Conservation (phyloP, 2,329 filamentous ascomycete species). For the Colletotrichum theobromicola region DNA sequence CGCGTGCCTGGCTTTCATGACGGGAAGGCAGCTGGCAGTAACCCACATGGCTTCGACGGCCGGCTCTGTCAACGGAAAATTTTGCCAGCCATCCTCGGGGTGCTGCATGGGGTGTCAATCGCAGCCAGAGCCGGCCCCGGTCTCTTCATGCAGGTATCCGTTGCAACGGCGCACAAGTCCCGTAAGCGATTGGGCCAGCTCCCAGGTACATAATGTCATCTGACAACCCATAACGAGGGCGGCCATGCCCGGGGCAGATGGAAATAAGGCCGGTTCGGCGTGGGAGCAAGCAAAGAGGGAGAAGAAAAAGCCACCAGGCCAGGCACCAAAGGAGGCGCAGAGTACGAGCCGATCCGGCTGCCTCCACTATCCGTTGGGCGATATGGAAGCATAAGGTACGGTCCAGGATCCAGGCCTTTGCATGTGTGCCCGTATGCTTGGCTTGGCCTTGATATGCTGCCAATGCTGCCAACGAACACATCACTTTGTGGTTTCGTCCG, state of each 20-base stretch:
- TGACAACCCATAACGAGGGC: constrained; percentile 1
- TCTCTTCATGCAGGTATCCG: constrained; percentile 7
- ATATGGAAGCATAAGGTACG: not conserved
- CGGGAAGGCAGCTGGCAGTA: constrained; percentile 2
- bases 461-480: not conserved
- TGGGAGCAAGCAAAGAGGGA: not conserved
- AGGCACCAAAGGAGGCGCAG: constrained; percentile 7
- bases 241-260: not conserved
- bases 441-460: not conserved
- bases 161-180: not conserved
- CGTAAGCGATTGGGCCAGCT: constrained; percentile 13
- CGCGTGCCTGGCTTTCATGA: constrained; percentile 2
- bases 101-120: constrained; percentile 4
- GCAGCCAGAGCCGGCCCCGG: constrained; percentile 10
- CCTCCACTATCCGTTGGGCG: not conserved
- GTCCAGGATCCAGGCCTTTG: not conserved
- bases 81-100: constrained; percentile 12
- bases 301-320: not conserved
- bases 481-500: not conserved
- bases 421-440: not conserved
- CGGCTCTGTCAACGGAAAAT: constrained; percentile 11
- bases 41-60: constrained; percentile 14
- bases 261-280: not conserved
- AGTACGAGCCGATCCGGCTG: constrained; percentile 15
- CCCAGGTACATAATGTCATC: constrained; percentile 16